A percentile compares a stretch with the other conserved stretches of the same genome.
phyloP scores from a whole-genome alignment of 1,139 yeast species.

The Insectozyma bohioensis region DNA sequence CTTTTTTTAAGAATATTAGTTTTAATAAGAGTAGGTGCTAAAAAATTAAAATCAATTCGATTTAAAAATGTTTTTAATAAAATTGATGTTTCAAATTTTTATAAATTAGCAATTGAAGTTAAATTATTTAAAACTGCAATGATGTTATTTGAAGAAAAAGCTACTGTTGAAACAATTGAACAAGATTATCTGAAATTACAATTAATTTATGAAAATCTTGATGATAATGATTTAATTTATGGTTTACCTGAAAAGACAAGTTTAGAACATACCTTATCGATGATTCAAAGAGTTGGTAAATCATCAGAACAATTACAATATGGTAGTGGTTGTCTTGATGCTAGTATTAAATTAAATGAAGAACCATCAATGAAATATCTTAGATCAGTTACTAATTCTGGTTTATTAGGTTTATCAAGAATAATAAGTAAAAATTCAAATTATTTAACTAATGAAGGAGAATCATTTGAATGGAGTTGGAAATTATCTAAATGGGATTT shows the following conservation, averaged over 20 bases:
- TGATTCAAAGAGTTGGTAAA: constrained; percentile 36
- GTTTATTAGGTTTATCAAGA: constrained; percentile 51
- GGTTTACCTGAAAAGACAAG: constrained; percentile 64
- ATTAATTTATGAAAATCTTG: constrained; percentile 47
- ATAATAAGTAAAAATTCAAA: constrained; percentile 21
- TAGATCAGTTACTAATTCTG: constrained; percentile 42
- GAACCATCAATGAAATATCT: constrained; percentile 23
- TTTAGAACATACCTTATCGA: constrained; percentile 48
- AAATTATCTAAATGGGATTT: constrained; percentile 70
- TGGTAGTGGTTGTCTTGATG: constrained; percentile 58
- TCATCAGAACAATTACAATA: constrained; percentile 47
- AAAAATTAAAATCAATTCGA: constrained; percentile 21
- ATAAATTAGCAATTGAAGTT: constrained; percentile 33
- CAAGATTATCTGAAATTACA: constrained; percentile 13
- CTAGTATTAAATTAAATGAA: constrained; percentile 25
- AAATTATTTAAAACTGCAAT: constrained; percentile 48
- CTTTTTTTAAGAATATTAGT: constrained; percentile 41
- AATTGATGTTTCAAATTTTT: constrained; percentile 32
- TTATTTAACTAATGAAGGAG: constrained; percentile 4
- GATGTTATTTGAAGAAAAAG: constrained; percentile 54
- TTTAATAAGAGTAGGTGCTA: constrained; percentile 46
- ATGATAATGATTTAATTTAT: constrained; percentile 59
- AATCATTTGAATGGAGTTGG: constrained; percentile 59
- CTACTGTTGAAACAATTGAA: constrained; percentile 3
- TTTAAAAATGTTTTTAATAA: constrained; percentile 36